Percentiles rank a stretch among this genome's conserved stretches.
Evolutionary conservation across 2,329 filamentous ascomycete species (phyloP).

Genomic region (Cadophora sp.): DNA sequence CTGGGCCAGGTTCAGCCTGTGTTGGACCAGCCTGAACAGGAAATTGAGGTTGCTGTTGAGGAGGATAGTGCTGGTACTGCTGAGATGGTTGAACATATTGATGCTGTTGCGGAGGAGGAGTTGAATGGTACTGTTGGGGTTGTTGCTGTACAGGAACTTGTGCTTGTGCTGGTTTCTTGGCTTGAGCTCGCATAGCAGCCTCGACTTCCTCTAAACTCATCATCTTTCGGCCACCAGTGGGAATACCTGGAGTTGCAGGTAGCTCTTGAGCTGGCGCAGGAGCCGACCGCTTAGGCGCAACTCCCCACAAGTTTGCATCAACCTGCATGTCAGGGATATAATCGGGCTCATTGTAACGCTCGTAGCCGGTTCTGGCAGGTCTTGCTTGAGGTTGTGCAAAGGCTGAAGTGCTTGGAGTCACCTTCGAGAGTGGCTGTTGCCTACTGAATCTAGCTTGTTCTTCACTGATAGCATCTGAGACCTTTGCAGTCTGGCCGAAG

Average conservation of each 20-base stretch:
- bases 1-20: conserved; percentile 35
- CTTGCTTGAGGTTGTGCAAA: conserved; percentile 54
- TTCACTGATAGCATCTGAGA: conserved; percentile 85
- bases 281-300: conserved; percentile 65
- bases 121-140: conserved; percentile 28
- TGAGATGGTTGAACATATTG: conserved; percentile 34
- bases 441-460: conserved; percentile 86
- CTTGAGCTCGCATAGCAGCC: conserved; percentile 82
- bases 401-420: conserved; percentile 48
- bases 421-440: conserved; percentile 66
- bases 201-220: conserved; percentile 98
- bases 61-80: conserved; percentile 36
- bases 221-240: conserved; percentile 69
- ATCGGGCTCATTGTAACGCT: conserved; percentile 85
- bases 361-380: conserved; percentile 82
- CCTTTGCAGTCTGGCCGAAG: conserved; percentile 89
- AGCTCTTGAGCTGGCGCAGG: conserved; percentile 36
- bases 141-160: conserved; percentile 32
- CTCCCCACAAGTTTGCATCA: conserved; percentile 91
- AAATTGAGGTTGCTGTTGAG: conserved; percentile 39
- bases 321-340: conserved; percentile 91
- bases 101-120: conserved; percentile 26
- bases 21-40: conserved; percentile 37
- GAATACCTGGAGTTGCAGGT: conserved; percentile 43
- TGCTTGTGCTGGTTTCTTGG: conserved; percentile 55